A percentile compares a stretch with the other conserved stretches of the same genome.
These are phyloP conservation scores for Drosera spatulata DNA, from an alignment of 179 eudicot genomes.

Conservation along the genomic window DNA sequence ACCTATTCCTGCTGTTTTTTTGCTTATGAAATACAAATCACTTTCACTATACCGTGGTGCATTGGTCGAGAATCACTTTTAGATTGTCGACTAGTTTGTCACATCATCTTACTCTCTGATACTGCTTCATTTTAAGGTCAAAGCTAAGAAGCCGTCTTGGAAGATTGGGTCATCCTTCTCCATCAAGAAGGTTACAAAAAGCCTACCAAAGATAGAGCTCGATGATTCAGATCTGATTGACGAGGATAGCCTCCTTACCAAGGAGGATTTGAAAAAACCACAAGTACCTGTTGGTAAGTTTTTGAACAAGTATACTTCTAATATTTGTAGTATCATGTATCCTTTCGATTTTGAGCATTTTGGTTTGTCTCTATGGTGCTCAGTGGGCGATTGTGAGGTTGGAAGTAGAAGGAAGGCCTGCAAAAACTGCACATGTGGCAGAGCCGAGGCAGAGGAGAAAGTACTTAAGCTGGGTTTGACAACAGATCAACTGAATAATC, in stretches of 20 bases:
- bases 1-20: too few species aligned
- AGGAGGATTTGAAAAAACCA: constrained; percentile 89
- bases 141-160: constrained; percentile 81
- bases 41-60: too few species aligned
- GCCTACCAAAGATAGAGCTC: constrained; percentile 57
- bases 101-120: background rate
- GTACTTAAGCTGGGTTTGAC: constrained; percentile 63
- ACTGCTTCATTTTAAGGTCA: constrained; percentile 11
- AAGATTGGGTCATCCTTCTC: constrained; percentile 82
- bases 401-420: constrained; percentile 84
- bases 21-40: too few species aligned
- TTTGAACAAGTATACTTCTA: background rate
- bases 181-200: constrained; percentile 41
- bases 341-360: constrained; percentile 5
- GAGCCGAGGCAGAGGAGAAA: constrained; percentile 91
- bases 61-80: too few species aligned
- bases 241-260: constrained; percentile 84
- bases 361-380: constrained; percentile 4
- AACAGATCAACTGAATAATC: constrained; percentile 66
- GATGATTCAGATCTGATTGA: constrained; percentile 88
- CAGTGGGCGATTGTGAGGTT: constrained; percentile 89
- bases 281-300: constrained; percentile 46
- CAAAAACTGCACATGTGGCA: constrained; percentile 92
- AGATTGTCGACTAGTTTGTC: too few species aligned
- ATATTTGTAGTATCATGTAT: too few species aligned